Conservation (phyloP, 495 filamentous ascomycete species). For the Trichoderma erinaceum region DNA sequence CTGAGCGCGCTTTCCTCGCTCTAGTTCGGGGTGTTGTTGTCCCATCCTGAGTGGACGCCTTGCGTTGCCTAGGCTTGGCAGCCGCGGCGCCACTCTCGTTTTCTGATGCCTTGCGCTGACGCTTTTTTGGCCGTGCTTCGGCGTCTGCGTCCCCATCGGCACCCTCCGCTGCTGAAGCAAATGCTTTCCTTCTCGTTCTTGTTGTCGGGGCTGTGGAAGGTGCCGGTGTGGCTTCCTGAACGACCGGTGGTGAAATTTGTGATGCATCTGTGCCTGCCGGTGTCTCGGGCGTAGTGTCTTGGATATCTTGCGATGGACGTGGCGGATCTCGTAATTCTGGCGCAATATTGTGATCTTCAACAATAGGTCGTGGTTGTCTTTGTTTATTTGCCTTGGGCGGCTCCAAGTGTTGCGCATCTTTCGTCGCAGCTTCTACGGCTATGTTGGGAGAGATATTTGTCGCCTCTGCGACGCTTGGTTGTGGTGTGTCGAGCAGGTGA, state of each 20-base stretch:
- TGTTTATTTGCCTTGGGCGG: neutral
- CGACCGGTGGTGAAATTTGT: constrained; percentile 9
- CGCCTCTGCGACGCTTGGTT: neutral
- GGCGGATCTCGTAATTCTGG: constrained; percentile 1
- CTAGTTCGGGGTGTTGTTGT: neutral
- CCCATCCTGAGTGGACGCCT: neutral
- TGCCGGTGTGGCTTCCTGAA: constrained; percentile 17
- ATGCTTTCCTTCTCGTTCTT: constrained; percentile 1
- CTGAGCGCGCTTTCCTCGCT: constrained; percentile 29
- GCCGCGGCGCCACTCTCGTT: neutral
- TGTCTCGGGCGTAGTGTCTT: neutral
- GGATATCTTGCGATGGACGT: neutral
- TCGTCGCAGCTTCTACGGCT: neutral
- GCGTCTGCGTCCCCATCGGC: neutral
- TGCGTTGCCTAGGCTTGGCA: constrained; percentile 3
- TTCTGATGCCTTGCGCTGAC: neutral
- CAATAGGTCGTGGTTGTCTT: neutral
- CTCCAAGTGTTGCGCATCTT: neutral
- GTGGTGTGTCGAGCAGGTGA: neutral
- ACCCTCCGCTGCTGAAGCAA: neutral
- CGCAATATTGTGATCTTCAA: constrained; percentile 4
- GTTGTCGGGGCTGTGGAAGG: neutral
- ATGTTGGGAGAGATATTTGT: neutral
- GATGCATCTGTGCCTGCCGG: neutral
- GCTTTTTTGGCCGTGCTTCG: constrained; percentile 12